Percentiles rank a stretch among this genome's conserved stretches.
These are phyloP conservation scores for Irpex sp. DNA, from an alignment of 1,284 basidiomycete species.

Conservation along the genomic window DNA sequence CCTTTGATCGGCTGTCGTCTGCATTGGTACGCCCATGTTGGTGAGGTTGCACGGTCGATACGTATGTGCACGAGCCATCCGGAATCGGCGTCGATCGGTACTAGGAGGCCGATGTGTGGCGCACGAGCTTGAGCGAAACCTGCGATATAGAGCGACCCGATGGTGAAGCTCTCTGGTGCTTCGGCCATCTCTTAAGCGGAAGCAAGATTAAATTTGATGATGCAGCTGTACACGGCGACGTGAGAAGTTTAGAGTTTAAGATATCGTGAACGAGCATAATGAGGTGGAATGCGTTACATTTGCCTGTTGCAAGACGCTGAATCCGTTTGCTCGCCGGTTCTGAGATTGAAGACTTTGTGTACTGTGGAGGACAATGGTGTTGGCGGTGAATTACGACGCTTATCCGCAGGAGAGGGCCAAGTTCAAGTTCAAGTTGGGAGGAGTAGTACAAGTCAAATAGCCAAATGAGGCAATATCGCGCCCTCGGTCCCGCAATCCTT, in stretches of 20 bases:
- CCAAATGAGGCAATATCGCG: neutral
- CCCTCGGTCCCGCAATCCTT: neutral
- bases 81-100: slow-evolving; percentile 11
- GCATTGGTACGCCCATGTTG: slow-evolving; percentile 13
- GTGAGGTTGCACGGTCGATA: slow-evolving; percentile 19
- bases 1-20: slow-evolving; percentile 13
- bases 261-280: no score
- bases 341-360: no score
- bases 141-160: slow-evolving; percentile 18
- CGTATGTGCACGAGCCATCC: slow-evolving; percentile 24
- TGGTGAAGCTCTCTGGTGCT: neutral
- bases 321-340: no score
- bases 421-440: no score
- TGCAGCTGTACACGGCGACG: neutral
- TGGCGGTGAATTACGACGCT: no score
- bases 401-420: no score
- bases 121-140: slow-evolving; percentile 25
- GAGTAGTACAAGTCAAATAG: neutral
- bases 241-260: no score
- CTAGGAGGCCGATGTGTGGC: slow-evolving; percentile 24
- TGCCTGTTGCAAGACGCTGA: no score
- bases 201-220: neutral
- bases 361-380: no score
- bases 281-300: no score
- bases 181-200: neutral